These are phyloP conservation scores for Coprinopsis marcescibilis DNA, from an alignment of 768 basidiomycete species.

Conservation along the genomic window DNA sequence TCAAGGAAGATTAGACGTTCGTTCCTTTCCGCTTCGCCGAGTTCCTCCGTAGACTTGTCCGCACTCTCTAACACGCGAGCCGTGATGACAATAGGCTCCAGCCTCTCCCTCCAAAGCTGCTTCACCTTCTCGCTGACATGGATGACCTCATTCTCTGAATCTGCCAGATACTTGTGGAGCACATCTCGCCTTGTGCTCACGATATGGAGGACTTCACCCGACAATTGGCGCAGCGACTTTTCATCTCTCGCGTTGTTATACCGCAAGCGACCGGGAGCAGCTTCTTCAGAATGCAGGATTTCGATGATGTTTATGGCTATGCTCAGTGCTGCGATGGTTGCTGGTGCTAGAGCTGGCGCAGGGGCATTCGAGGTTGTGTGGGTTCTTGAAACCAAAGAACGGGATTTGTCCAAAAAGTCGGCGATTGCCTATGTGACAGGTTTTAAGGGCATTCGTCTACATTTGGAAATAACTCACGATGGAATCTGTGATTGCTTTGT, in stretches of 20 bases:
- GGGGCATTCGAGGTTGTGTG: conserved; percentile 68
- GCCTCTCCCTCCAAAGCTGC: conserved; percentile 55
- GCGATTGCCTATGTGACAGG: conserved; percentile 50
- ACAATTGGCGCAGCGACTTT: conserved; percentile 43
- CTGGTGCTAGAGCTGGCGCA: conserved; percentile 71
- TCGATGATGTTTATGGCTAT: conserved; percentile 48
- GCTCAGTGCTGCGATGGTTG: conserved; percentile 67
- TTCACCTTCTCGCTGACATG: conserved; percentile 58
- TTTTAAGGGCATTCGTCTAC: background rate
- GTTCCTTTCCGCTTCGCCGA: conserved; percentile 33
- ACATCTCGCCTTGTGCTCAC: conserved; percentile 45
- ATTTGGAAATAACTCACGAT: conserved; percentile 38
- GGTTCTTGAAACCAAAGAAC: conserved; percentile 60
- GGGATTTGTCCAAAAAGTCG: conserved; percentile 79
- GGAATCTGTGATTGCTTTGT: conserved; percentile 72
- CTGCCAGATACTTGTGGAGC: conserved; percentile 43
- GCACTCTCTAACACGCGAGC: conserved; percentile 43
- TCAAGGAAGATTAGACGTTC: conserved; percentile 46
- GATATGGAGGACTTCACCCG: conserved; percentile 33
- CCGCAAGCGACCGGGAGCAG: conserved; percentile 56
- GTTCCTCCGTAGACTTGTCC: conserved; percentile 30
- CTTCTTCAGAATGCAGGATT: conserved; percentile 56
- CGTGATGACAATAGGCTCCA: conserved; percentile 35
- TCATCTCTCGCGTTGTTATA: conserved; percentile 56
- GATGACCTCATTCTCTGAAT: conserved; percentile 42